Percentiles rank a stretch among this genome's conserved stretches.
These are phyloP conservation scores for Suillus subalutaceus DNA, from an alignment of 768 basidiomycete species.

Conservation along the genomic window DNA sequence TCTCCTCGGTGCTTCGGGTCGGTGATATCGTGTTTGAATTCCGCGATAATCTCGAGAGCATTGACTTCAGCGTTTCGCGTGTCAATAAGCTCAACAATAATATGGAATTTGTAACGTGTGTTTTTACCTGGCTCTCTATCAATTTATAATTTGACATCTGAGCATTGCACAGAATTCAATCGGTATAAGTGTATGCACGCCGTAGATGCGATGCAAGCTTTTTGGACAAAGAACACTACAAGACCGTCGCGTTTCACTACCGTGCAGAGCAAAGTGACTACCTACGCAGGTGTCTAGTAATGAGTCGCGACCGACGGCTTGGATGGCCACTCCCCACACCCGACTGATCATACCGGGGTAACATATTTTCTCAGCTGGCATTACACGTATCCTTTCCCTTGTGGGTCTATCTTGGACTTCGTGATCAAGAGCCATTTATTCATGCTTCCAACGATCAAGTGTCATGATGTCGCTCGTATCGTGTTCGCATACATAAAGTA, in stretches of 20 bases:
- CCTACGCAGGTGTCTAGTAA: background rate
- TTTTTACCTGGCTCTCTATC: conserved; percentile 10
- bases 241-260: background rate
- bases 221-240: background rate
- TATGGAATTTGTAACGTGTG: conserved; percentile 58
- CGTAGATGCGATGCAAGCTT: background rate
- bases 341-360: background rate
- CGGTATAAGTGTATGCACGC: background rate
- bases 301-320: background rate
- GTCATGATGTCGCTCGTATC: background rate
- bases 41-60: conserved; percentile 82
- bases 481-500: background rate
- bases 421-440: background rate
- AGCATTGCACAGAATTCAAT: background rate
- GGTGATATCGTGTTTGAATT: conserved; percentile 96
- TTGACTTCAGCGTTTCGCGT: conserved; percentile 90
- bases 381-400: background rate
- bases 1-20: background rate
- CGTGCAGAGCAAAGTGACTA: background rate
- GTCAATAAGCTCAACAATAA: conserved; percentile 93
- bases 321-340: background rate
- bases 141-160: background rate
- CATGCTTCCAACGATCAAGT: background rate
- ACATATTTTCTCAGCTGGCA: background rate
- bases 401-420: background rate